Evolutionary conservation across 2,329 filamentous ascomycete genomes (phyloP).

Genomic region (Bipolaris sorokiniana): DNA sequence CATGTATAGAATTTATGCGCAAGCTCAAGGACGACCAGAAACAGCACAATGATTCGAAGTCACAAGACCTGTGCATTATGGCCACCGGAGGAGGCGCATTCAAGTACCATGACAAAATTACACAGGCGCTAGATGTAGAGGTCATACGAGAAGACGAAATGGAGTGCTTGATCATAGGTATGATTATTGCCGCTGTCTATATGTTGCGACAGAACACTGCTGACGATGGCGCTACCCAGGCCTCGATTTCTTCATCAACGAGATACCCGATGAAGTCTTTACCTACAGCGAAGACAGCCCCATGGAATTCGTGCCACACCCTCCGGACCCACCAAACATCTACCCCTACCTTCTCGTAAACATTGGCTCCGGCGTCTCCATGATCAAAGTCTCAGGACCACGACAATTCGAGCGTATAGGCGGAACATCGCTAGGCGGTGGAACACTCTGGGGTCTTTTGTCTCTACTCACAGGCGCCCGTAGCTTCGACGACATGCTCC

Average conservation of each 20-base stretch:
- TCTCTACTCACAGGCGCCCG: conserved; percentile 90
- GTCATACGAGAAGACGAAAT: conserved; percentile 96
- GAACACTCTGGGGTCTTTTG: conserved; percentile 95
- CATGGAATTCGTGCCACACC: conserved; percentile 83
- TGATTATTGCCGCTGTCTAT: conserved; percentile 22
- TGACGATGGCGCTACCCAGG: conserved; percentile 58
- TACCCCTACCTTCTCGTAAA: conserved; percentile 98
- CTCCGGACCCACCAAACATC: conserved; percentile 66
- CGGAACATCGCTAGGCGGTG: conserved; percentile 91
- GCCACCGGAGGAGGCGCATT: conserved; percentile 95
- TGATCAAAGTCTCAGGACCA: conserved; percentile 95
- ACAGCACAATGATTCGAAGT: conserved; percentile 72
- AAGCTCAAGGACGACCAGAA: conserved; percentile 83
- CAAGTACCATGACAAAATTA: conserved; percentile 94
- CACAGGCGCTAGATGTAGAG: conserved; percentile 81
- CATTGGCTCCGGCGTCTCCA: conserved; percentile 94
- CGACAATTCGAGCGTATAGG: conserved; percentile 88
- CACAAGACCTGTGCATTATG: conserved; percentile 84
- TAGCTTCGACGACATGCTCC: conserved; percentile 97
- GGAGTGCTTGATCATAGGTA: conserved; percentile 95
- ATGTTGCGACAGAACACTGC: neutral
- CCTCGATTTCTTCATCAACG: conserved; percentile 97
- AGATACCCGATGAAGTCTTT: conserved; percentile 96
- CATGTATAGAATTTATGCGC: conserved; percentile 90
- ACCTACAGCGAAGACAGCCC: conserved; percentile 85